Evolutionary conservation across 495 filamentous ascomycete genomes (phyloP), one percentile per base, ranked within the genome.

Genomic region (Monascus purpureus): DNA sequence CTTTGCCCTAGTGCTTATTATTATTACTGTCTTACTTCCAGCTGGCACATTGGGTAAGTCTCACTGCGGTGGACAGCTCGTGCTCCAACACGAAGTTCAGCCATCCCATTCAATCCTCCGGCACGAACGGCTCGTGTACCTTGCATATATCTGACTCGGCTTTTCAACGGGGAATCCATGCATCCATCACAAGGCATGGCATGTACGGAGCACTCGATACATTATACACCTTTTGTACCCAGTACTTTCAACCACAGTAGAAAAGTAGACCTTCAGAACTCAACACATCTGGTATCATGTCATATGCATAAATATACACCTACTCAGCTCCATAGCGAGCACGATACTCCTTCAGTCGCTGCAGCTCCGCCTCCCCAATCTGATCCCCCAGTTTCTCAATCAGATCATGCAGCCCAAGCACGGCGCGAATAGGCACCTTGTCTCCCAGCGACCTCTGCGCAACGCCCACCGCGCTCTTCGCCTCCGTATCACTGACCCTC

Each of bases 301-400:
- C n/a, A 12, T 27, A 6, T 27, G n/a, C 25, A 27, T 27, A 6
- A 29, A 4, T 7, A 13, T 17, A 12, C 8, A 6, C 13, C 39
- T 58, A 59, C 33, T 58, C 39, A 6, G 60, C 63, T 26, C 51
- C 48, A 38, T 87, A 94, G 57, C 76, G 77, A 26, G 54, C 58
- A 41, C 81, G 68, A 53, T 96, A 94, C 42, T 77, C 81, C 63
- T 82, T 70, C 59, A 88, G 67, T 29, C 64, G 61, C 59, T 66
- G 64, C 40, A 87, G 60, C 37, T 93, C 80, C 4, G 66, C 63
- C 31, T 75, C 58, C 6, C 55, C 56, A 32, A 60, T 60, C 33
- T 55, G 49, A 15, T 52, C 66, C 11, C 63, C 61, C 40, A 73
- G 29, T 40, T 60, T 57, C 37, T 70, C 73, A 48, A 95, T 79